Conservation (phyloP, 306 rosid species). For the Trifolium repens region DNA sequence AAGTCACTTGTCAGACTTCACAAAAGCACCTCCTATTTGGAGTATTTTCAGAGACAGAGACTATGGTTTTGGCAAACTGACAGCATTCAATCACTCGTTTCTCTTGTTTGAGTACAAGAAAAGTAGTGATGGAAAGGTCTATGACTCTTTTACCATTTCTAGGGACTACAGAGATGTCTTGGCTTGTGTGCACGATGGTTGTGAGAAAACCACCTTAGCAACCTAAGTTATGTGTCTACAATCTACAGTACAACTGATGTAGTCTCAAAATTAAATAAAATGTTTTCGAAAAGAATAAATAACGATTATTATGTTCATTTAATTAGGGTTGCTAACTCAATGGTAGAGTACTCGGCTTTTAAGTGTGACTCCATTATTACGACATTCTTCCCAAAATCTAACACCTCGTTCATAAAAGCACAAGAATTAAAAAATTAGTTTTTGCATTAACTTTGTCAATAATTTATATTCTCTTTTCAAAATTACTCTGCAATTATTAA, state of each 20-base stretch:
- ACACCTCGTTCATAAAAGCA: too few relatives aligned
- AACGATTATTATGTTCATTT: neutral
- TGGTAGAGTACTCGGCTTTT: too few relatives aligned
- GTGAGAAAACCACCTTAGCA: conserved; percentile 71
- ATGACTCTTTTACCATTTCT: conserved; percentile 69
- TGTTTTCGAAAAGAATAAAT: neutral
- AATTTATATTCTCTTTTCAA: too few relatives aligned
- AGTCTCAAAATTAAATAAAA: neutral
- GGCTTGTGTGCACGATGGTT: conserved; percentile 78
- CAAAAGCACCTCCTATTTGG: conserved; percentile 56
- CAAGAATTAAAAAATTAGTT: too few relatives aligned
- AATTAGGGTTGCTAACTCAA: too few relatives aligned
- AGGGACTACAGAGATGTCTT: conserved; percentile 78
- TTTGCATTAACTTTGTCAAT: too few relatives aligned
- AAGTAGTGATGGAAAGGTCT: conserved; percentile 69
- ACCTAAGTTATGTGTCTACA: conserved; percentile 30
- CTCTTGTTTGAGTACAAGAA: conserved; percentile 76
- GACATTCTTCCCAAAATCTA: too few relatives aligned
- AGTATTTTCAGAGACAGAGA: conserved; percentile 67
- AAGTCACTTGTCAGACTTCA: conserved; percentile 58
- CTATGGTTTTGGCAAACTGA: conserved; percentile 75
- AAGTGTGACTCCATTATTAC: too few relatives aligned
- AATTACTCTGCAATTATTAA: too few relatives aligned
- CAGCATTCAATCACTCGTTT: conserved; percentile 72
- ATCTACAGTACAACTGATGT: neutral